Base-by-base conservation (phyloP, 225 moss, liverwort and hornwort genomes). In the Anthoceros angustus region DNA sequence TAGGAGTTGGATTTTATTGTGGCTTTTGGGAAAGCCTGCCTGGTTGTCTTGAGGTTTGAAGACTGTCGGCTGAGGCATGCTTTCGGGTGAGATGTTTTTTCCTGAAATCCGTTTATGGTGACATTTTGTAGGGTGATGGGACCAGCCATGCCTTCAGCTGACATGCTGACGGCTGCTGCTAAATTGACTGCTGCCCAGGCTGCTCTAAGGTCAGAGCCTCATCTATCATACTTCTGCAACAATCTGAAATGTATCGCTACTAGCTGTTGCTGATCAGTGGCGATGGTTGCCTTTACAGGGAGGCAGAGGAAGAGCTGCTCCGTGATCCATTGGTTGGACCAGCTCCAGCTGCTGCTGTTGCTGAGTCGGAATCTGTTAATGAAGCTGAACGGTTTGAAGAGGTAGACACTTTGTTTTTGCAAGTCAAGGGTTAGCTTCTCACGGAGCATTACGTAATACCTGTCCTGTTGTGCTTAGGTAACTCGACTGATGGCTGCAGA, bases 351-450 rank as follows among this genome's bases (percentile, higher is more conserved):
- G 61, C 85, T 39, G 78, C 82, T 66, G 86, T 88, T 40, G 88
- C 94, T 62, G 94, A 95, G 77, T 90, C 82, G 60, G 88, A 86
- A 55, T 83, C 85, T 18, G 91, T 88, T 16, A 95, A 95, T 68
- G 94, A 95, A 50, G 94, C 91, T 12, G 94, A 95, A 79, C 81
- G 91, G 24, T 95, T 91, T 73, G 91, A 95, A 79, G 91, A 95
- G 85, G 93, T 93, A 12, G 65, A 14, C 62, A 11, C 8, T 41
- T 3, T 42, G 25, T 43, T 25, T 12, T 3, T 18, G 8, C 61
- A 20, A 23, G 41, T 7, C 25, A 55, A 21, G 32, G 25, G 12
- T 2, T 24, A 7, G 10, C 7, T 63, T 16, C 38, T 8, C 18
- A 41, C 66, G 32, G 42, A 8, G 7, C 25, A 20, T 32, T 12